Evolutionary conservation across 1,284 basidiomycete genomes (phyloP), one percentile per base, ranked within the genome.

Genomic region (Naganishia sp.): DNA sequence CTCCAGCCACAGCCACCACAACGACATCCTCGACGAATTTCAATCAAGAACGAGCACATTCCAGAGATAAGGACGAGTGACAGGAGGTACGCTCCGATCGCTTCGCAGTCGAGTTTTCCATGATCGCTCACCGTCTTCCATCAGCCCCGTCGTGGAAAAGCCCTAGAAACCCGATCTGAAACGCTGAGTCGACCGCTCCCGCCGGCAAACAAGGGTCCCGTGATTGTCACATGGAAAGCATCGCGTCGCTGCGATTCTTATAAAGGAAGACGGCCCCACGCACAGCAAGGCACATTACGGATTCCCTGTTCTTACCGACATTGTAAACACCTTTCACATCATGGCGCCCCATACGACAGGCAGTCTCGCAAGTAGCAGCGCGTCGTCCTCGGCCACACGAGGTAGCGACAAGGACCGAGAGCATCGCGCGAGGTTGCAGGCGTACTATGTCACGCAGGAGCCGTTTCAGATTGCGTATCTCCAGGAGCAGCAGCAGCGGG

Each of bases 401-500:
- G 46, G 55, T 44, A 57, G 43, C 44, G 56, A 49, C 28, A 59
- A 59, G 46, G 56, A 59, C 15, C 56, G 56, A 7, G 45, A 59
- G 45, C 11, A 61, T 39, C 57, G 57, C 7, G 57, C 57, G 31
- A 50, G 48, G 45, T 42, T 61, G 18, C 57, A 61, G 45, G 57
- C 57, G 28, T 61, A 52, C 33, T 61, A 61, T 43, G 57, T 61
- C 13, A 36, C 46, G n/a, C 57, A 61, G 18, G 57, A 61, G 21
- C 57, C 57, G 23, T 61, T 49, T 13, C 57, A 61, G 48, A 16
- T 61, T 15, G 57, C 57, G 13, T 46, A 59, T 18, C 33, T 46
- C 28, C 5, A 15, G n/a, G 46, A 59, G 28, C 45, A 59, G 31
- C 18, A 49, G 45, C 16, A 49, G 56, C 46, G 44, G n/a, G 45